phyloP scores from a whole-genome alignment of 208 protist species.

The Borovskyia barvae region DNA sequence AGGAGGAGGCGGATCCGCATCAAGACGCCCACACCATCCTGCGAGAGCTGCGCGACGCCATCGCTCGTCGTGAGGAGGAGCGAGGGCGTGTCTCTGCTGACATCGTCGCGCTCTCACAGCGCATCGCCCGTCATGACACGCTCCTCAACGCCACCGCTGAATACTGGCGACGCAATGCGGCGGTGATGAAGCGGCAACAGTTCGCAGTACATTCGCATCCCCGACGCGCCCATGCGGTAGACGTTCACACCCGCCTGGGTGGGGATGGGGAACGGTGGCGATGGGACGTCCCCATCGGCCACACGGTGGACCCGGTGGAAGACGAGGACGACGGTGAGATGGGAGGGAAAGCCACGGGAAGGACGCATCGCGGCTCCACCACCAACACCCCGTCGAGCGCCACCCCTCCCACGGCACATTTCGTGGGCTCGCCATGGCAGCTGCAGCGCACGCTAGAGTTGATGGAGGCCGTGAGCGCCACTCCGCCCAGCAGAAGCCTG shows the following conservation, averaged over 20 bases:
- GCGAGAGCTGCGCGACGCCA: slow-evolving; percentile 27
- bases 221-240: background rate
- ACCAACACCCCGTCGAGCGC: background rate
- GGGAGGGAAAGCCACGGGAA: background rate
- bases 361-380: background rate
- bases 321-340: background rate
- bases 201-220: slow-evolving; percentile 27
- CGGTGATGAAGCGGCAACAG: slow-evolving; percentile 24
- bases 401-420: background rate
- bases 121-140: slow-evolving; percentile 20
- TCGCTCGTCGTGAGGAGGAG: slow-evolving; percentile 10
- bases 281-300: background rate
- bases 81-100: slow-evolving; percentile 8
- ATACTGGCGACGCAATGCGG: slow-evolving; percentile 66
- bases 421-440: slow-evolving; percentile 22
- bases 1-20: background rate
- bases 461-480: slow-evolving; percentile 24
- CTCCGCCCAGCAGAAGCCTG: slow-evolving; percentile 16
- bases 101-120: slow-evolving; percentile 4
- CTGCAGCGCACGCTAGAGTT: slow-evolving; percentile 14
- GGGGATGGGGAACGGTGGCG: background rate
- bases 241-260: background rate
- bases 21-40: slow-evolving; percentile 28
- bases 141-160: slow-evolving; percentile 31
- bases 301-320: background rate